Percentiles rank a stretch among this genome's conserved stretches.
These are phyloP conservation scores for Botrytis paeoniae DNA, from an alignment of 2,329 filamentous ascomycete species.

Conservation along the genomic window DNA sequence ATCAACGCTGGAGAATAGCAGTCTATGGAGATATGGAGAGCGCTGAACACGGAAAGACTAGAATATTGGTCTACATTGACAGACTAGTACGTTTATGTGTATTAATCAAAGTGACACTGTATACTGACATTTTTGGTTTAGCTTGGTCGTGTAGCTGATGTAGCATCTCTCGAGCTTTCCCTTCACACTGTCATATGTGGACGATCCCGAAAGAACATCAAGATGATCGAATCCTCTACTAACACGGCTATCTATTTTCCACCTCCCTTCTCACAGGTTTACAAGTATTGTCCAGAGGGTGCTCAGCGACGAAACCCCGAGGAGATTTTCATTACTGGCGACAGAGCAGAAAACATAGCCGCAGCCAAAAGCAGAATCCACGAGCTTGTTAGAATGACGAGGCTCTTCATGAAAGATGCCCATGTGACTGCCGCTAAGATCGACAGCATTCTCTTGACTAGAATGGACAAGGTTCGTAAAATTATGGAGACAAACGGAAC, in stretches of 20 bases:
- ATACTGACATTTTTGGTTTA: conserved; percentile 43
- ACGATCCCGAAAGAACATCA: conserved; percentile 94
- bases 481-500: conserved; percentile 96
- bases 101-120: conserved; percentile 13
- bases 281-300: conserved; percentile 81
- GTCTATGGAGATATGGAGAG: conserved; percentile 96
- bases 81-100: conserved; percentile 28
- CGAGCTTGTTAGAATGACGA: conserved; percentile 76
- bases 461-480: conserved; percentile 94
- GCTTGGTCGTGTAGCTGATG: conserved; percentile 74
- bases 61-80: conserved; percentile 95
- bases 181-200: conserved; percentile 92
- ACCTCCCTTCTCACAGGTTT: conserved; percentile 86
- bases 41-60: conserved; percentile 93
- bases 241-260: conserved; percentile 98
- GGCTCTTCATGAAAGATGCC: conserved; percentile 88
- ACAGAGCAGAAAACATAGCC: conserved; percentile 78
- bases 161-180: conserved; percentile 76
- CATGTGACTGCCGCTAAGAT: conserved; percentile 88
- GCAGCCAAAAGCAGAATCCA: conserved; percentile 88
- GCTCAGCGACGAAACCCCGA: conserved; percentile 79
- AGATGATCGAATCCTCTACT: conserved; percentile 91
- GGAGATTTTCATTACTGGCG: conserved; percentile 93
- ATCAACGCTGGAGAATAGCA: conserved; percentile 86
- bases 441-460: conserved; percentile 85